Evolutionary conservation across 164 flowering plant species (phyloP).

Genomic region (Chloranthus sessilifolius): DNA sequence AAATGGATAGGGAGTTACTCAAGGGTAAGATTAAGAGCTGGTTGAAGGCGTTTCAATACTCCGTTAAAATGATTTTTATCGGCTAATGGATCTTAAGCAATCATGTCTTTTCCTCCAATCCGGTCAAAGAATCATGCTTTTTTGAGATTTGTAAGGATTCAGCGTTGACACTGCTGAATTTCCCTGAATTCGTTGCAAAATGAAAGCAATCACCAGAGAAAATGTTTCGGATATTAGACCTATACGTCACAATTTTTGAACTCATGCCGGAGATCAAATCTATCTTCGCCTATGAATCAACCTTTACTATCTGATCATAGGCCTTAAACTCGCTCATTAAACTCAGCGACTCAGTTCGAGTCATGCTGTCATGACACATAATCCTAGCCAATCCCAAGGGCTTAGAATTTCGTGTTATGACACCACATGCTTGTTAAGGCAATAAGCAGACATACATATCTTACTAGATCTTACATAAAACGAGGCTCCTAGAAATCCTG

Average conservation of each 20-base stretch:
- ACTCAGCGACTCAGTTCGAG: conserved; percentile 50
- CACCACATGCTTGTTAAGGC: no score
- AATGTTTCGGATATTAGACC: no score
- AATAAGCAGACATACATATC: no score
- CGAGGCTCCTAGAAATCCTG: no score
- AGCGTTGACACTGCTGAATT: no score
- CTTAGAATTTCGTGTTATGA: no score
- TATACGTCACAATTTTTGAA: conserved; percentile 48
- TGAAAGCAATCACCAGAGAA: no score
- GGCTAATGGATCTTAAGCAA: conserved; percentile 70
- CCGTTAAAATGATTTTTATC: conserved; percentile 47
- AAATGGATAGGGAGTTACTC: conserved; percentile 55
- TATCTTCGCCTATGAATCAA: conserved; percentile 52
- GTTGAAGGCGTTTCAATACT: conserved; percentile 41
- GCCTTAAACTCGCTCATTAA: conserved; percentile 35
- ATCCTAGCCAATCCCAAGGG: no score
- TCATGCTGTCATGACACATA: conserved; percentile 32
- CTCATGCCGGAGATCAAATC: conserved; percentile 53
- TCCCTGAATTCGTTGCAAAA: no score
- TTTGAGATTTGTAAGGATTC: no score
- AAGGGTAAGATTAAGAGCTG: conserved; percentile 51
- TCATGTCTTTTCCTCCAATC: conserved; percentile 46
- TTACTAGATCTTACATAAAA: no score
- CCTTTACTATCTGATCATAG: conserved; percentile 32
- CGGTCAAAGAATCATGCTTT: no score